Evolutionary conservation across 2,329 filamentous ascomycete genomes (phyloP), one percentile per base, ranked within the genome.

Genomic region (Ophiostoma novo-ulmi): DNA sequence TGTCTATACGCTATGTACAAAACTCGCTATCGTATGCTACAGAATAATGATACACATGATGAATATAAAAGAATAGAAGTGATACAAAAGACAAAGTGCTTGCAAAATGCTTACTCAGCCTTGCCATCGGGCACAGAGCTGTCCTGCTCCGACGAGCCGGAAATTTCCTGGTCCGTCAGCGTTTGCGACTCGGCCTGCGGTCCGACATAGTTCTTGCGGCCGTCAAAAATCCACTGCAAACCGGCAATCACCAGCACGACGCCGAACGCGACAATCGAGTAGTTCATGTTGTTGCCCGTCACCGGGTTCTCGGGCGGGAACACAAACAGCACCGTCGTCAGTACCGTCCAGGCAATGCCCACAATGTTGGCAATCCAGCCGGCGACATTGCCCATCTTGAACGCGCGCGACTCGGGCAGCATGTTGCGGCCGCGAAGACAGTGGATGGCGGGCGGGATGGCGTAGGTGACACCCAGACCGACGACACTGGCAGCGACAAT

Each of bases 271-370:
- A 81, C 83, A 35, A 85, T 76, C 63, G 80, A 82, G 75, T 85
- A 85, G 75, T 85, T 93, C 90, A 93, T 93, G 79, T 86, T 92
- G 74, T 80, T 86, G 0, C 84, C 82, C 0, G 87, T 87, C 1
- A 89, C 88, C 0, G 89, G 89, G 4, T 88, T 76, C 8, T 83
- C 84, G 0, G 91, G 90, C 3, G 91, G 91, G 79, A 93, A 92
- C 26, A 92, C 83, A 79, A 93, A 93, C 0, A 93, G 82, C 0
- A 92, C 87, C 0, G 89, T 92, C 0, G 90, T 93, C n/a, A 93
- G 77, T 14, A 87, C 80, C 1, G 89, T 86, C 79, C 90, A 93
- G 0, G 81, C 80, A 66, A 93, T 82, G 5, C 90, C 89, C 38
- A 86, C 74, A 58, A 77, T 35, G 71, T 77, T 77, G 6, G 72